phyloP scores from a whole-genome alignment of 352 stramenopile genomes.

The Globisporangium uncinulatum region DNA sequence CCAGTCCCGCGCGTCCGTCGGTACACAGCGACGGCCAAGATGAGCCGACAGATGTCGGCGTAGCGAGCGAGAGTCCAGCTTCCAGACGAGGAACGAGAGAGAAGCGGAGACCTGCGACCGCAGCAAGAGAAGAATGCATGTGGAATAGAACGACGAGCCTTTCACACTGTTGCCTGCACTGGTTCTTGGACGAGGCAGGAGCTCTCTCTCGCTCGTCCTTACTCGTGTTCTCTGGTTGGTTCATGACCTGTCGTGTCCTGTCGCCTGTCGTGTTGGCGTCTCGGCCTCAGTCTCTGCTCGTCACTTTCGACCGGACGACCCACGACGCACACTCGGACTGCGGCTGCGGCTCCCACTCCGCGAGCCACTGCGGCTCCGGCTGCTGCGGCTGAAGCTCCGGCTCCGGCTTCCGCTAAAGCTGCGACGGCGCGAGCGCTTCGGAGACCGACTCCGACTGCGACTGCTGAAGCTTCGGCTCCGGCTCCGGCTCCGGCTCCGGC shows the following conservation, averaged over 20 bases:
- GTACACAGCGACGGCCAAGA: conserved; percentile 22
- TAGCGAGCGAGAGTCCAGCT: conserved; percentile 9
- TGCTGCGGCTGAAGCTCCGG: conserved; percentile 15
- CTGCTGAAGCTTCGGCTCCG: conserved; percentile 21
- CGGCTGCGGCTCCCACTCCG: conserved; percentile 29
- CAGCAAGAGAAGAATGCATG: background rate
- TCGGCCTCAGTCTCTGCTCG: background rate
- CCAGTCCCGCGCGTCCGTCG: conserved; percentile 35
- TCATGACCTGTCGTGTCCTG: too few species aligned
- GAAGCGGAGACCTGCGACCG: conserved; percentile 4
- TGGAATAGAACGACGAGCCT: background rate
- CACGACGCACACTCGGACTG: conserved; percentile 16
- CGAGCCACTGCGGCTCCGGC: conserved; percentile 21
- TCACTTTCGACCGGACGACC: conserved; percentile 15
- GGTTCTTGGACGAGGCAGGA: too few species aligned
- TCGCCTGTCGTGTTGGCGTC: background rate
- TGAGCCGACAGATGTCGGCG: conserved; percentile 22
- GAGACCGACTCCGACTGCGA: conserved; percentile 17
- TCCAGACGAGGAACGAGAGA: conserved; percentile 5
- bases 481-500: conserved; percentile 15
- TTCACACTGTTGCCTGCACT: background rate
- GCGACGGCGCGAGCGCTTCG: conserved; percentile 9
- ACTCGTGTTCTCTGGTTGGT: background rate
- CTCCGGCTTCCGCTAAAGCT: conserved; percentile 23
- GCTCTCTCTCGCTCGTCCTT: background rate